Percentiles rank a stretch among this genome's conserved stretches.
These are phyloP conservation scores for Murraya paniculata DNA, from an alignment of 345 rosid genomes.

Conservation along the genomic window DNA sequence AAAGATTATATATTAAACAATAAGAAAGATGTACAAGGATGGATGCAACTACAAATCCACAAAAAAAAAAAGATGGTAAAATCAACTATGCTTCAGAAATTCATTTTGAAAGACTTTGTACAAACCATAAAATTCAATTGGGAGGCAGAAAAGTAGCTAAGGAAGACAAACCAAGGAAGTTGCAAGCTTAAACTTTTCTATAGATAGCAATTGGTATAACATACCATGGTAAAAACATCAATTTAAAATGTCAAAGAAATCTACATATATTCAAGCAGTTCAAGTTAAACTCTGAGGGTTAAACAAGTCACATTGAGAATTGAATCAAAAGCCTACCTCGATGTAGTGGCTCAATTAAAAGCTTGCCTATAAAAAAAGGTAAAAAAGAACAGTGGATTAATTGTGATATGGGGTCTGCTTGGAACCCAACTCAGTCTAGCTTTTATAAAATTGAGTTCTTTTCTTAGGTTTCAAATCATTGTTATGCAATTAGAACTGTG, in stretches of 20 bases:
- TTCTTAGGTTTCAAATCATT: not conserved
- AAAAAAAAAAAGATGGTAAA: no score
- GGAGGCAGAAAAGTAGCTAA: not conserved
- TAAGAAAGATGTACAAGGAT: no score
- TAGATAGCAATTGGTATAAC: not conserved
- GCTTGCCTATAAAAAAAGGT: not conserved
- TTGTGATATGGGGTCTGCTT: not conserved
- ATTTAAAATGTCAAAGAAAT: not conserved
- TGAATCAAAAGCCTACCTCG: not conserved
- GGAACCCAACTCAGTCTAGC: not conserved
- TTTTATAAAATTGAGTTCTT: not conserved
- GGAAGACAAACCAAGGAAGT: not conserved
- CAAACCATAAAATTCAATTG: not conserved
- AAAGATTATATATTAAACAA: no score
- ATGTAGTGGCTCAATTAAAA: not conserved
- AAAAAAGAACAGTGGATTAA: not conserved
- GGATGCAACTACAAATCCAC: no score
- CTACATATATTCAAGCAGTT: not conserved
- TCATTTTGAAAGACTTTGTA: not conserved
- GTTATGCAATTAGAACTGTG: not conserved
- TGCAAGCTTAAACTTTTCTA: not conserved
- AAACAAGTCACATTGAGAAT: not conserved
- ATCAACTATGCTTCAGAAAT: not conserved
- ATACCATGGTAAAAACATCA: not conserved
- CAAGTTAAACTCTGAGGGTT: not conserved